These are phyloP conservation scores for Mycosphaerella sp. DNA, from an alignment of 2,329 filamentous ascomycete species.

Conservation along the genomic window DNA sequence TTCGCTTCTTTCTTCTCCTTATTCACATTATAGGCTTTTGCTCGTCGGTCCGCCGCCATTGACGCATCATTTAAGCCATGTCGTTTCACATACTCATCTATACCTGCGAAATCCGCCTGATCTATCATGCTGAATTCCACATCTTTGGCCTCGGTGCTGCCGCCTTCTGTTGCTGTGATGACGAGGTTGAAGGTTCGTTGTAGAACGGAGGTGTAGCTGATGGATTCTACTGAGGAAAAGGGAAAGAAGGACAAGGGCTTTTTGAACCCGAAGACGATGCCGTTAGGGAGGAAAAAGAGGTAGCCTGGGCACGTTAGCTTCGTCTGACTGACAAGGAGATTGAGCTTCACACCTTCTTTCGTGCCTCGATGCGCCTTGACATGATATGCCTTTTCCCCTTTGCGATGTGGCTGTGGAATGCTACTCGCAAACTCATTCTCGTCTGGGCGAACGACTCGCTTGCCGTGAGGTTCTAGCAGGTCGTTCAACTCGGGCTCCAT, in stretches of 20 bases:
- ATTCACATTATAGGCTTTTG: conserved; percentile 54
- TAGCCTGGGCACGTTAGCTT: conserved; percentile 42
- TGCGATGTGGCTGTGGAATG: conserved; percentile 54
- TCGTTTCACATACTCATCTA: conserved; percentile 56
- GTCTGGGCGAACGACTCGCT: conserved; percentile 47
- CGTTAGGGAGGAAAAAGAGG: conserved; percentile 55
- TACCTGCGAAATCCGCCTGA: conserved; percentile 55
- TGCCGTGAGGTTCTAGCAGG: conserved; percentile 41
- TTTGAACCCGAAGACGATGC: conserved; percentile 60
- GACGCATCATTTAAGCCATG: conserved; percentile 58
- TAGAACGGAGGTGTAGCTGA: conserved; percentile 58
- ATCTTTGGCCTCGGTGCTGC: conserved; percentile 39
- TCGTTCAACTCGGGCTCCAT: conserved; percentile 44
- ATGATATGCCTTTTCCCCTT: conserved; percentile 57
- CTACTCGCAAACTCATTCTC: conserved; percentile 55
- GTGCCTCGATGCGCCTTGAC: conserved; percentile 58
- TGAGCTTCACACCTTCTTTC: conserved; percentile 50
- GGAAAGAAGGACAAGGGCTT: conserved; percentile 59
- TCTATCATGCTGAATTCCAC: conserved; percentile 61
- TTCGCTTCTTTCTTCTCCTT: conserved; percentile 31
- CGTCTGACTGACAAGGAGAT: background rate
- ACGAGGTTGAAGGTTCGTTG: conserved; percentile 62
- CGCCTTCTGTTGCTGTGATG: conserved; percentile 35
- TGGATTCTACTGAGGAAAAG: conserved; percentile 52
- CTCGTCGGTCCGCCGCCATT: conserved; percentile 53